Base-by-base conservation (phyloP, 208 protist species). In the Leishmania turanica region DNA sequence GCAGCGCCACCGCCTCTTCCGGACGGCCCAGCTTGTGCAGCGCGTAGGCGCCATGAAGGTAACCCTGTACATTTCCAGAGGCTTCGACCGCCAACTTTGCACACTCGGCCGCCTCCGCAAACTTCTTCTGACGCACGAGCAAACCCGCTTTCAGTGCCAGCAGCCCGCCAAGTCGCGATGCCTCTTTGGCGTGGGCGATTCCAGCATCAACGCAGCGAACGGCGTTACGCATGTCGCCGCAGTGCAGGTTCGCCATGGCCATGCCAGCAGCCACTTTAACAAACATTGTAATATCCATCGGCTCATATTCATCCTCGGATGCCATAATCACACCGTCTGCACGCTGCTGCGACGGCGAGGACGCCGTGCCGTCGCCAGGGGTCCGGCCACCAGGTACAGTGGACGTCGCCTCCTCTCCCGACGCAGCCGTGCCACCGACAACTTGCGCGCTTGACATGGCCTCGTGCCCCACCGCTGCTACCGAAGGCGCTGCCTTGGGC, bases 91-190 rank as follows among this genome's bases (percentile, higher is more conserved):
- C 91, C 17, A 90, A 77, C 24, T 82, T 80, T 60, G 94, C 94
- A 62, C 84, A 85, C 53, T 93, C 86, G 19, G 86, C 79, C 0
- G 94, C 92, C 66, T 96, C 90, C 9, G 89, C 84, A 58, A 87
- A 95, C 84, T 95, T 93, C 66, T 92, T 92, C 70, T 94, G 90
- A 27, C 87, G 90, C 45, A 95, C 87, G 0, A 97, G 81, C 40
- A 96, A 81, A 2, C 94, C 94, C 0, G 94, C 90, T 64, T 97
- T 97, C 65, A 97, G 87, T 0, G 90, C 94, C n/a, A 94, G 84
- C 56, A 97, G 79, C 1, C 89, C 94, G n/a, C 94, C 94, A 2
- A 89, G 82, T 0, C 94, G 92, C 66, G 88, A 87, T 11, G 84
- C 66, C 47, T 95, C 91, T 47, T 89, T 87, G 31, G 86, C 94